phyloP scores from a whole-genome alignment of 768 basidiomycete species.

The Kwoniella newhampshirensis region DNA sequence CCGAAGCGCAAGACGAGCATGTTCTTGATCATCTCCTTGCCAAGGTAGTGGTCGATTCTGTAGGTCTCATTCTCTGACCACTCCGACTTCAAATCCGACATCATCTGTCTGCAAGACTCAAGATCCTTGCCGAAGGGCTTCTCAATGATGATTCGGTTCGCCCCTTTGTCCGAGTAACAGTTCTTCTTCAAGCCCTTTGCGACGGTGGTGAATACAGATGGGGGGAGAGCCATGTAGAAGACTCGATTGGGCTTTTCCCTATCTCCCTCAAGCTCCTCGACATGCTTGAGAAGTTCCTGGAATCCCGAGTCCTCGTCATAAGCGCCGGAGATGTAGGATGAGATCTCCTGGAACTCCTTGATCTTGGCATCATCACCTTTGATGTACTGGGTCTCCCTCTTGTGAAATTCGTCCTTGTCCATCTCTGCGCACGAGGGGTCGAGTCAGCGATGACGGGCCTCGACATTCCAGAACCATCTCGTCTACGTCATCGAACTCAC shows the following conservation, averaged over 20 bases:
- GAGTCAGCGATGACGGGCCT: not conserved
- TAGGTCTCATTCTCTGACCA: constrained; percentile 98
- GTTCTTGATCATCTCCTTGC: constrained; percentile 99
- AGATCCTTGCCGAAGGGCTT: constrained; percentile 98
- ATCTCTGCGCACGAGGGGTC: constrained; percentile 33
- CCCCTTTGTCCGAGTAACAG: constrained; percentile 70
- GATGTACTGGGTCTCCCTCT: constrained; percentile 79
- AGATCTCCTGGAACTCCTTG: constrained; percentile 77
- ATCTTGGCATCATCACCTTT: constrained; percentile 69
- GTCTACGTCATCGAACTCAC: constrained; percentile 36
- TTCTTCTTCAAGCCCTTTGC: constrained; percentile 76
- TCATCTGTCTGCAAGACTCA: constrained; percentile 74
- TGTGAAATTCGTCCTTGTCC: constrained; percentile 67
- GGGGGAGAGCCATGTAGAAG: constrained; percentile 93
- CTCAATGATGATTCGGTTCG: constrained; percentile 93
- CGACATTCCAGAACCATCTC: not conserved
- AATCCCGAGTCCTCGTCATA: constrained; percentile 86
- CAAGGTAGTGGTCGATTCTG: constrained; percentile 98
- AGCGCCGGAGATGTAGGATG: constrained; percentile 78
- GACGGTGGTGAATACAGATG: constrained; percentile 91
- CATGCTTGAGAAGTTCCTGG: constrained; percentile 68
- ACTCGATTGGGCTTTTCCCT: constrained; percentile 70
- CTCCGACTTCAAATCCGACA: constrained; percentile 73
- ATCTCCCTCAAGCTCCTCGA: constrained; percentile 72
- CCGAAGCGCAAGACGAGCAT: constrained; percentile 92